Conservation (phyloP, 441 rosid species). For the Gossypium lobatum region DNA sequence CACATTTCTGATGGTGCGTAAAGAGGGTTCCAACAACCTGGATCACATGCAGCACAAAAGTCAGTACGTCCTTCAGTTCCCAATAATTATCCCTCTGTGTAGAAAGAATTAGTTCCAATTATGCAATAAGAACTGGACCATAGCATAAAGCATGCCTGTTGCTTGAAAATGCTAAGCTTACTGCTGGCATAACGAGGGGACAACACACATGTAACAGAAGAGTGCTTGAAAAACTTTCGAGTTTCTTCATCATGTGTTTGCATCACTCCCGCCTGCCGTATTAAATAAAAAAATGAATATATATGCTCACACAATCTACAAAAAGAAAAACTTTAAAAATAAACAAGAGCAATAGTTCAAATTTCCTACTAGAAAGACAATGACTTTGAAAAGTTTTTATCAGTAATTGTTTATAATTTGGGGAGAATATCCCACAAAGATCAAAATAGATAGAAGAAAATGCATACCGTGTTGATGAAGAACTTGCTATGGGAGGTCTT, state of each 20-base stretch:
- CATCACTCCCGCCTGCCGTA: constrained; percentile 67
- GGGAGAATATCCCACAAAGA: background rate
- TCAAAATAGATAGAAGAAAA: background rate
- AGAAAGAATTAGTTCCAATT: background rate
- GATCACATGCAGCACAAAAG: constrained; percentile 14
- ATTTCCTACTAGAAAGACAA: too few species aligned
- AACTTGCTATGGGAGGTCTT: constrained; percentile 73
- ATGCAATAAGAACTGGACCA: constrained; percentile 16
- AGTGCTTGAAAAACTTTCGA: constrained; percentile 74
- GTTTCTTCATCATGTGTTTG: constrained; percentile 91
- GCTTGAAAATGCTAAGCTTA: constrained; percentile 94
- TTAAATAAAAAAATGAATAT: background rate
- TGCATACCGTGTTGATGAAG: constrained; percentile 57
- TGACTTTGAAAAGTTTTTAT: too few species aligned
- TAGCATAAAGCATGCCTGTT: constrained; percentile 72
- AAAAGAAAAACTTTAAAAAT: too few species aligned
- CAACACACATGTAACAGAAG: constrained; percentile 72
- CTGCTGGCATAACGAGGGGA: constrained; percentile 93
- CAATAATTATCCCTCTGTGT: background rate
- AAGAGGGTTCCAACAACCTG: constrained; percentile 90
- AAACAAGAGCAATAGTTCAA: too few species aligned
- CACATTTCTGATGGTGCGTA: constrained; percentile 89
- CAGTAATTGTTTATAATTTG: background rate
- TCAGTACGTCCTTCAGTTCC: background rate
- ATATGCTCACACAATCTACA: too few species aligned